These are phyloP conservation scores for Turnera subulata DNA, from an alignment of 345 rosid species.

Conservation along the genomic window DNA sequence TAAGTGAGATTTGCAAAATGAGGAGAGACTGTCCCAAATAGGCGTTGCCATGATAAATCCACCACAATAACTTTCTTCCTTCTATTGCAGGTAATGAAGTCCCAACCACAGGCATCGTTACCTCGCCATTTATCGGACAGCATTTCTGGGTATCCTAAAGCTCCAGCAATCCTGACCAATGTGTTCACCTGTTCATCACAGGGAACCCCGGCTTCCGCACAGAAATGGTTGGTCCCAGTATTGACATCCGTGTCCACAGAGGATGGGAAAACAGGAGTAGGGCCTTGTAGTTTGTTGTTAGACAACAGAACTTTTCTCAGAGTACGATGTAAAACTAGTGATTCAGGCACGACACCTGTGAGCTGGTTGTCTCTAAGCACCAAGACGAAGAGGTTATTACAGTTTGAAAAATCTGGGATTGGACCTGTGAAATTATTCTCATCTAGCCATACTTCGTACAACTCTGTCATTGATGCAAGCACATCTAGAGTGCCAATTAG, in stretches of 20 bases:
- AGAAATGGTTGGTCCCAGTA: not conserved
- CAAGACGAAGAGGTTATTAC: not conserved
- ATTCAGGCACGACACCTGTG: not conserved
- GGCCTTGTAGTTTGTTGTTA: not conserved
- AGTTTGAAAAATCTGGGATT: not conserved
- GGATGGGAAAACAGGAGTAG: not conserved
- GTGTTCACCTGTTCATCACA: not conserved
- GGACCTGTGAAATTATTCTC: not conserved
- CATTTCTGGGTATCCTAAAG: not conserved
- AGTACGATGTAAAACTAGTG: not conserved
- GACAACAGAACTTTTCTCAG: not conserved
- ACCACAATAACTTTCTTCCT: too few relatives aligned
- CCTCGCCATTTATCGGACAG: not conserved
- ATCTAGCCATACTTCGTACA: not conserved
- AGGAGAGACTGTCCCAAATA: conserved; percentile 62
- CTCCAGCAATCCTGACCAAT: not conserved
- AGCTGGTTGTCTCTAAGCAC: not conserved
- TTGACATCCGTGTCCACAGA: not conserved
- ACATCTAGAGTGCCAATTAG: not conserved
- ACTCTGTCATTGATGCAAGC: not conserved
- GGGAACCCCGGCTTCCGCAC: not conserved
- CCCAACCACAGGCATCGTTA: not conserved
- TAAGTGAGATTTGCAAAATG: conserved; percentile 51
- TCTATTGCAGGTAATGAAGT: not conserved
- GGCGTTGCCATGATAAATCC: conserved; percentile 24